Percentiles rank a stretch among this genome's conserved stretches.
Conservation (phyloP, 2,329 filamentous ascomycete species). For the Didymella segeticola region DNA sequence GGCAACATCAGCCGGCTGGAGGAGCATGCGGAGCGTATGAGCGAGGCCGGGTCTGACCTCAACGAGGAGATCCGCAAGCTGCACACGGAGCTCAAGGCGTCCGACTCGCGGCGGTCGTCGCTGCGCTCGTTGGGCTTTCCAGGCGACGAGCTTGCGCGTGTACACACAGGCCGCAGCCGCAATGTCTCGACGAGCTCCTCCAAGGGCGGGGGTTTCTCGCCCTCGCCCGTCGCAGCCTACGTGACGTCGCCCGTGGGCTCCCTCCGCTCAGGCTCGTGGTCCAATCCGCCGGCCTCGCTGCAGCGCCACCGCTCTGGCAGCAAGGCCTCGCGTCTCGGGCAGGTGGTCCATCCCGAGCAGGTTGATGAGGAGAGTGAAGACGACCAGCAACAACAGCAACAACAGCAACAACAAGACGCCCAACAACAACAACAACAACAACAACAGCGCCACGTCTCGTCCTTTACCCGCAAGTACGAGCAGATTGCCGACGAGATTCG, state of each 20-base stretch:
- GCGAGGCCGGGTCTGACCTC: slow-evolving; percentile 74
- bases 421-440: too few species aligned
- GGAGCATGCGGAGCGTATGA: slow-evolving; percentile 76
- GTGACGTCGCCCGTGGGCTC: slow-evolving; percentile 72
- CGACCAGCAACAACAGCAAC: neutral
- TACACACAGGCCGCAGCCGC: slow-evolving; percentile 44
- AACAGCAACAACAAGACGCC: too few species aligned
- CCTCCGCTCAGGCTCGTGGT: slow-evolving; percentile 58
- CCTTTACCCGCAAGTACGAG: slow-evolving; percentile 48
- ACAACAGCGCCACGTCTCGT: slow-evolving; percentile 39
- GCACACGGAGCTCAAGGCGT: slow-evolving; percentile 73
- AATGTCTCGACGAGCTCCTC: slow-evolving; percentile 53
- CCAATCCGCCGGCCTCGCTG: slow-evolving; percentile 40
- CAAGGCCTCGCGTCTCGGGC: slow-evolving; percentile 50
- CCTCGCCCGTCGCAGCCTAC: slow-evolving; percentile 69
- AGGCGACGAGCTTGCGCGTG: slow-evolving; percentile 33
- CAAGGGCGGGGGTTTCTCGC: slow-evolving; percentile 77
- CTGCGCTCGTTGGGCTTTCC: slow-evolving; percentile 60
- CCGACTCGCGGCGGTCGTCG: slow-evolving; percentile 71
- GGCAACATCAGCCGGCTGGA: slow-evolving; percentile 77
- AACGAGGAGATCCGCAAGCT: slow-evolving; percentile 78
- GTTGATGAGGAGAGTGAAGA: slow-evolving; percentile 26
- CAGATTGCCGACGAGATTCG: slow-evolving; percentile 45
- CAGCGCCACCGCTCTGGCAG: slow-evolving; percentile 50
- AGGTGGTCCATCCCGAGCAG: slow-evolving; percentile 49